A percentile compares a stretch with the other conserved stretches of the same genome.
Evolutionary conservation across 2,329 filamentous ascomycete genomes (phyloP).

Genomic region (Xylaria sp.): DNA sequence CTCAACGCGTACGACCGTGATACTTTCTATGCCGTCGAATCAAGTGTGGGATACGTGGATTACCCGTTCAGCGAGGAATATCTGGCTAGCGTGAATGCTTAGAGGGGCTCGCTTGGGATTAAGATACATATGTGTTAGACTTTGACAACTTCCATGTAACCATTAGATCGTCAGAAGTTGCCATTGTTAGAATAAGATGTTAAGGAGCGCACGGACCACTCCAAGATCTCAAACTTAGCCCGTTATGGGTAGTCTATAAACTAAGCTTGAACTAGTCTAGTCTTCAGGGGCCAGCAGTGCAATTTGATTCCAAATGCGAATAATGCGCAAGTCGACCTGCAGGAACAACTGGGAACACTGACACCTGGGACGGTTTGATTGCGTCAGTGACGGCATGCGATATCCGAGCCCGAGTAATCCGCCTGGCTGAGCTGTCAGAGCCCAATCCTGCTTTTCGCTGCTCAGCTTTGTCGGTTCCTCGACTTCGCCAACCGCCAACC

Average conservation of each 20-base stretch:
- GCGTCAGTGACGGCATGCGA: constrained; percentile 15
- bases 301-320: constrained; percentile 5
- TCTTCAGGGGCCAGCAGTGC: neutral
- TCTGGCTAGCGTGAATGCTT: constrained; percentile 19
- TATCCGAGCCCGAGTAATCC: constrained; percentile 6
- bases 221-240: neutral
- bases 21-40: constrained; percentile 37
- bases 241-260: neutral
- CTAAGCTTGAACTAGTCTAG: neutral
- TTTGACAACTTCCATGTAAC: neutral
- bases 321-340: neutral
- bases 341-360: neutral
- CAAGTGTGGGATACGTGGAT: constrained; percentile 50
- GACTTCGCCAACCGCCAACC: constrained; percentile 1
- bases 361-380: constrained; percentile 6
- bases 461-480: constrained; percentile 10
- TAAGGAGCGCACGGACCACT: neutral
- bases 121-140: neutral
- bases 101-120: neutral
- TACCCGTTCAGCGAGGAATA: constrained; percentile 50
- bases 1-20: constrained; percentile 39
- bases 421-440: constrained; percentile 24
- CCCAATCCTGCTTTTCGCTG: constrained; percentile 26
- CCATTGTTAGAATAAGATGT: too few relatives aligned
- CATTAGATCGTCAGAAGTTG: neutral